phyloP scores from a whole-genome alignment of 2,329 filamentous ascomycete genomes.

The Xylaria sp. region DNA sequence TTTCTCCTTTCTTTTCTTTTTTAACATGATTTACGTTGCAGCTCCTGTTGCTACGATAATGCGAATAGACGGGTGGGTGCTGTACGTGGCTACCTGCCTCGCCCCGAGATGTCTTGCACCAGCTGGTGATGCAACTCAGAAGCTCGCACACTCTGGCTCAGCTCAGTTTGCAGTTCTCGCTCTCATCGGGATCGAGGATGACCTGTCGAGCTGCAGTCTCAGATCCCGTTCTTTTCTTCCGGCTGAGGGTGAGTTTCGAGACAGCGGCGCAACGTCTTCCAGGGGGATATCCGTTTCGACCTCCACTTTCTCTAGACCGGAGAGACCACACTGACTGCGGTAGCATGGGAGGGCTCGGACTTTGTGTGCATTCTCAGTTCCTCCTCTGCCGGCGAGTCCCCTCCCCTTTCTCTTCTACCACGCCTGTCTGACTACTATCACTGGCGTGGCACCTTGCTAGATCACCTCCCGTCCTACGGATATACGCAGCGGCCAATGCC shows the following conservation, averaged over 20 bases:
- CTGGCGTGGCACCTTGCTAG: conserved; percentile 24
- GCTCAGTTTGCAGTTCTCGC: background rate
- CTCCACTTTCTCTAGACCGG: background rate
- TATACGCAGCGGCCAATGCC: conserved; percentile 26
- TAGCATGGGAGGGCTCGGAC: background rate
- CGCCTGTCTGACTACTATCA: conserved; percentile 25
- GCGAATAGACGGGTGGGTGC: background rate
- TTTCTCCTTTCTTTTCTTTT: no score
- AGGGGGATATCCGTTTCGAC: background rate
- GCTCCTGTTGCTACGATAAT: background rate
- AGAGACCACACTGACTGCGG: background rate
- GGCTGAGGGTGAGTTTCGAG: background rate
- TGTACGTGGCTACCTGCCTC: background rate
- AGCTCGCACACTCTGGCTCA: background rate
- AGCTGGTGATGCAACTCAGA: background rate
- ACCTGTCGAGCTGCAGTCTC: background rate
- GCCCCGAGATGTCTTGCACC: background rate
- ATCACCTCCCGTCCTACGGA: conserved; percentile 22
- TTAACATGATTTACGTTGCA: background rate
- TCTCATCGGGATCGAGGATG: background rate
- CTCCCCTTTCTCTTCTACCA: conserved; percentile 11
- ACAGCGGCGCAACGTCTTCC: background rate
- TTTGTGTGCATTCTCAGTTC: background rate
- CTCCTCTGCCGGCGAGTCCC: no score
- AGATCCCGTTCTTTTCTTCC: background rate